Conservation (phyloP, 768 basidiomycete genomes). For the Steccherinum ochraceum region DNA sequence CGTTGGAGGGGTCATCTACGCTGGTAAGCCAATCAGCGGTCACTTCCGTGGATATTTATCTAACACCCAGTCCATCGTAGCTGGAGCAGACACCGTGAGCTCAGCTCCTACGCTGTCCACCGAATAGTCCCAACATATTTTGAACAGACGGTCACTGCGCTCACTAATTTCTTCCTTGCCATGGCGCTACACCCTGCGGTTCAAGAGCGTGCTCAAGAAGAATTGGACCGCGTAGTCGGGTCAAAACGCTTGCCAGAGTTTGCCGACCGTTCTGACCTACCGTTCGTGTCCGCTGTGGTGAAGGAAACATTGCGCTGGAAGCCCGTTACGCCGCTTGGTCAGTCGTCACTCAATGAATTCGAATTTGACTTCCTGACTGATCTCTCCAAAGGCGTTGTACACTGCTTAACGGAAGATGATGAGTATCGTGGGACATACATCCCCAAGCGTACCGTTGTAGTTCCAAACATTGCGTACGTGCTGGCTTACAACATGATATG, state of each 20-base stretch:
- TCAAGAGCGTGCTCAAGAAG: conserved; percentile 16
- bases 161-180: conserved; percentile 17
- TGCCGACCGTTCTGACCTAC: conserved; percentile 17
- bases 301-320: conserved; percentile 24
- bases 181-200: background rate
- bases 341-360: background rate
- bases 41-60: too few relatives aligned
- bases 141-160: conserved; percentile 25
- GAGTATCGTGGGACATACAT: conserved; percentile 21
- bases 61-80: too few relatives aligned
- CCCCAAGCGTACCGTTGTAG: conserved; percentile 21
- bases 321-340: conserved; percentile 19
- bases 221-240: conserved; percentile 24
- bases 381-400: conserved; percentile 17
- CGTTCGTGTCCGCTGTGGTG: conserved; percentile 20
- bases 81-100: too few relatives aligned
- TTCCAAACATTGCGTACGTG: conserved; percentile 28
- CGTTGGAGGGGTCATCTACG: too few relatives aligned
- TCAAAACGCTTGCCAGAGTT: conserved; percentile 19
- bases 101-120: too few relatives aligned
- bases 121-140: too few relatives aligned
- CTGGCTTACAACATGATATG: too few relatives aligned
- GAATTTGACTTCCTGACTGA: too few relatives aligned
- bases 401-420: conserved; percentile 20
- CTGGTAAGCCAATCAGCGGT: too few relatives aligned